Evolutionary conservation across 768 basidiomycete genomes (phyloP).

Genomic region (Sistotremastrum niveocremeum): DNA sequence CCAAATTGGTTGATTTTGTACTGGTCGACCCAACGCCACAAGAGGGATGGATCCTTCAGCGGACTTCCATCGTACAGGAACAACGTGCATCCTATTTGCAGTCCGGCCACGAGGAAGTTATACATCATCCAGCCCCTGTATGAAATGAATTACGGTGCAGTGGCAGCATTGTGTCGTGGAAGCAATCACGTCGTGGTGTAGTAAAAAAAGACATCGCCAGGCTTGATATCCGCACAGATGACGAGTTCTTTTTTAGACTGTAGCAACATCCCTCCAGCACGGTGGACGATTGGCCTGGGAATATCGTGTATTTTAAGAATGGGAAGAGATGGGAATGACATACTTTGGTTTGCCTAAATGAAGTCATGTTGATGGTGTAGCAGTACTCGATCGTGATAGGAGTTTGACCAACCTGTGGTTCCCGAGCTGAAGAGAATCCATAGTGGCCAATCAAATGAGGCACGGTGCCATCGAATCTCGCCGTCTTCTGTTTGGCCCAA

Average conservation of each 20-base stretch:
- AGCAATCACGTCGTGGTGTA: conserved; percentile 62
- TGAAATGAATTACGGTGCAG: conserved; percentile 1
- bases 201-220: conserved; percentile 67
- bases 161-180: background rate
- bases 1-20: conserved; percentile 69
- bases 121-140: conserved; percentile 85
- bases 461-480: conserved; percentile 50
- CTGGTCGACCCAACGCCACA: conserved; percentile 59
- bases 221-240: conserved; percentile 51
- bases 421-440: conserved; percentile 83
- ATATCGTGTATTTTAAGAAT: background rate
- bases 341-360: conserved; percentile 7
- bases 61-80: conserved; percentile 77
- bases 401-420: conserved; percentile 44
- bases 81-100: conserved; percentile 54
- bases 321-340: background rate
- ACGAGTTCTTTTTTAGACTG: conserved; percentile 59
- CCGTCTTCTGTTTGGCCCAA: conserved; percentile 38
- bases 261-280: conserved; percentile 66
- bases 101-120: conserved; percentile 63
- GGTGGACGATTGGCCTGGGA: conserved; percentile 61
- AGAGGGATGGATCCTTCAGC: conserved; percentile 43
- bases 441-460: conserved; percentile 61
- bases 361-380: background rate
- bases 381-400: background rate